Evolutionary conservation across 768 basidiomycete species (phyloP), one percentile per base, ranked within the genome.

Genomic region (Mycena chlorophos): DNA sequence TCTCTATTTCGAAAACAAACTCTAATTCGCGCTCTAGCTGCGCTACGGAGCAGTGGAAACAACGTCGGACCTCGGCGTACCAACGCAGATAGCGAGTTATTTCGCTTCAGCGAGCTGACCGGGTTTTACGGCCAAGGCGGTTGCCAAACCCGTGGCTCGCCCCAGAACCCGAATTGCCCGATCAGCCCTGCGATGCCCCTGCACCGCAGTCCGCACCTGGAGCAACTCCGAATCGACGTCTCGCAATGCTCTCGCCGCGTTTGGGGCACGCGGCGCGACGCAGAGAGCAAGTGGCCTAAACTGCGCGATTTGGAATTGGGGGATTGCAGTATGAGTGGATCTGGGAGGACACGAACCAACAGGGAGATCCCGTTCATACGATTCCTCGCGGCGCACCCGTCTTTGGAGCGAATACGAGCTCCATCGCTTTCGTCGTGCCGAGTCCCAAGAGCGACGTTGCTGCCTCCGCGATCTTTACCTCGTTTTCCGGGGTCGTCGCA

Each of bases 141-240:
- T 62, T 6, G 56, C 60, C 45, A 62, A 56, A 58, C 54, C 57
- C 60, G 2, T 58, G 57, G 20, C 17, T 62, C 5, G 56, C 56
- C 5, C 60, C 60, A 5, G 51, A 62, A 46, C 60, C 60, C 2
- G 60, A 58, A n/a, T 45, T 62, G 23, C 60, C 60, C 42, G 56
- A 62, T 55, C 60, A 62, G 38, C 54, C 58, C 12, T 62, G 60
- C 56, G 54, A 62, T 62, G 60, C 51, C 58, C 19, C 28, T 61
- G 45, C 54, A 46, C 13, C 60, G 56, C 45, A 57, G 60, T 40
- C 56, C 56, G 43, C 56, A 51, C 13, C 60, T 62, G 1, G 54
- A 62, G 25, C 56, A 62, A 20, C 54, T 62, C 8, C 42, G 56
- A 26, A 55, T 62, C 48, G 56, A 57, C 39, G 56, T 62, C 25